Evolutionary conservation across 2,329 filamentous ascomycete genomes (phyloP).

Genomic region (Lachnellula subtilissima): DNA sequence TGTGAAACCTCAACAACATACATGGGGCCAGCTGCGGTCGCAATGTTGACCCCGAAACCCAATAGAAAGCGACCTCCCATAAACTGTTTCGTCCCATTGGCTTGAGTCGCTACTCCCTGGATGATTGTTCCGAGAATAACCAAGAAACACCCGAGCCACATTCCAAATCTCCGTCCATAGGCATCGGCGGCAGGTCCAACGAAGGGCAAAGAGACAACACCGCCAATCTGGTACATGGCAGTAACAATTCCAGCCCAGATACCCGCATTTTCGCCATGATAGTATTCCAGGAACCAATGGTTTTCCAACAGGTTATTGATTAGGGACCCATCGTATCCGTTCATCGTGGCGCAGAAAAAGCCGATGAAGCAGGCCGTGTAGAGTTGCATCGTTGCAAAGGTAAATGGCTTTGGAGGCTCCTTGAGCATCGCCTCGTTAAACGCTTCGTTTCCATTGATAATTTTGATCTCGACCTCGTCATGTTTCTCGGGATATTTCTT

Average conservation of each 20-base stretch:
- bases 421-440: slow-evolving; percentile 51
- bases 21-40: slow-evolving; percentile 42
- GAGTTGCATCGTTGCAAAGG: slow-evolving; percentile 36
- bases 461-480: slow-evolving; percentile 32
- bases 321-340: slow-evolving; percentile 48
- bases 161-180: slow-evolving; percentile 44
- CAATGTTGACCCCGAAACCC: slow-evolving; percentile 50
- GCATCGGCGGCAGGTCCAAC: slow-evolving; percentile 44
- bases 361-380: slow-evolving; percentile 43
- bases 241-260: slow-evolving; percentile 47
- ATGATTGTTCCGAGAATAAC: slow-evolving; percentile 44
- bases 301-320: slow-evolving; percentile 46
- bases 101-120: slow-evolving; percentile 36
- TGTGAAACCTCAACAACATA: slow-evolving; percentile 45
- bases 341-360: slow-evolving; percentile 48
- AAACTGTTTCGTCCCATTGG: slow-evolving; percentile 36
- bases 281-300: slow-evolving; percentile 37
- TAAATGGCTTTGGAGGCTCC: slow-evolving; percentile 44
- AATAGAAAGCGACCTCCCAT: slow-evolving; percentile 57
- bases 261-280: slow-evolving; percentile 38
- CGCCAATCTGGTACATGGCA: slow-evolving; percentile 49
- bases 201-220: slow-evolving; percentile 43
- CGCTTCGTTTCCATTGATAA: slow-evolving; percentile 48
- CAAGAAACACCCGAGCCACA: slow-evolving; percentile 40
- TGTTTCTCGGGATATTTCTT: slow-evolving; percentile 28